Conservation (phyloP, 1,284 basidiomycete species). For the Mycena sp. region DNA sequence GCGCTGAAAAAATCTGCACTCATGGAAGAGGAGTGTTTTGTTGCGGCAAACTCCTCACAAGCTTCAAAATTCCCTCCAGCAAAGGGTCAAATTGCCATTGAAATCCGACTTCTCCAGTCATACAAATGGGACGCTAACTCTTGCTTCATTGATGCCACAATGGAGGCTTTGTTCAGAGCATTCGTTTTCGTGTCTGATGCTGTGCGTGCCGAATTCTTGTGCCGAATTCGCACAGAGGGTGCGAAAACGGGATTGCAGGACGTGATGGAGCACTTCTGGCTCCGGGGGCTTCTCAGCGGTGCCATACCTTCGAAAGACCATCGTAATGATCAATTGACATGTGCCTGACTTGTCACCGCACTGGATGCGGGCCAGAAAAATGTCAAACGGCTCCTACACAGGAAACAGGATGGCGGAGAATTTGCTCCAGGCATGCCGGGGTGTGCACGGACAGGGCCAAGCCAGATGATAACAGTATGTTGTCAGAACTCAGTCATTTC, state of each 20-base stretch:
- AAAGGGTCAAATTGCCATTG: neutral
- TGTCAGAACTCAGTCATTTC: too few species aligned
- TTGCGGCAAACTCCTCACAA: neutral
- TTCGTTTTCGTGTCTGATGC: neutral
- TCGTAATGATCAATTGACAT: neutral
- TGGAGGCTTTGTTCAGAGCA: neutral
- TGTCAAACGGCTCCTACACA: neutral
- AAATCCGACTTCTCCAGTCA: neutral
- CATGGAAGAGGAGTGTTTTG: neutral
- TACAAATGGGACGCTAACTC: neutral
- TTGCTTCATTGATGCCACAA: neutral
- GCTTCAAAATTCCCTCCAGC: neutral
- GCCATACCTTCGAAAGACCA: neutral
- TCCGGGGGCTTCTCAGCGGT: neutral
- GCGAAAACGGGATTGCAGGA: neutral
- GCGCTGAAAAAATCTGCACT: neutral
- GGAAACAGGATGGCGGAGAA: neutral
- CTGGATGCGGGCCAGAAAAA: neutral
- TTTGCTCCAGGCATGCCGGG: neutral
- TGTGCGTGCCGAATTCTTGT: neutral
- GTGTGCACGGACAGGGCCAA: neutral
- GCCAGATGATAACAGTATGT: neutral
- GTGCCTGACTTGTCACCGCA: neutral
- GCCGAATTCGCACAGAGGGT: neutral
- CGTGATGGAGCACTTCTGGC: neutral